A percentile compares a stretch with the other conserved stretches of the same genome.
phyloP scores from a whole-genome alignment of 345 rosid genomes.

The Linum tenue region DNA sequence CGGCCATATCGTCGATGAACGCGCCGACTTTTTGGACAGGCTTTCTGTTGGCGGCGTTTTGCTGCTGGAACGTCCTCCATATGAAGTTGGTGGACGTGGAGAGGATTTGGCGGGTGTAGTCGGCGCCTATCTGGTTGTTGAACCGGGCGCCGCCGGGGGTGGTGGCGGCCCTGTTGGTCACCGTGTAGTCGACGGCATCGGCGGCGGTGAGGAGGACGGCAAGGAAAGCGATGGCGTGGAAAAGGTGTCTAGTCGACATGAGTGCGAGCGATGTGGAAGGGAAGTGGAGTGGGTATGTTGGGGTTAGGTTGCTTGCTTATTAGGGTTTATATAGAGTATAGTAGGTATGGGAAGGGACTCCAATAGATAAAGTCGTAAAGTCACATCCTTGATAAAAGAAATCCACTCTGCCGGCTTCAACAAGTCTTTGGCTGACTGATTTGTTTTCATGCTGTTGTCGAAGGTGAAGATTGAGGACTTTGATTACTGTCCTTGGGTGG shows the following conservation, averaged over 20 bases:
- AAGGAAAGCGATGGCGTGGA: neutral
- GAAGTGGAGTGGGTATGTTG: too few species aligned
- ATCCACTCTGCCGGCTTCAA: too few species aligned
- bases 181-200: slow-evolving; percentile 31
- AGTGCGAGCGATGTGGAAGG: too few species aligned
- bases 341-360: too few species aligned
- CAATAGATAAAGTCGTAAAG: too few species aligned
- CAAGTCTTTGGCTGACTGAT: too few species aligned
- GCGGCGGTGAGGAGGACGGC: neutral
- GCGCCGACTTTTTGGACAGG: slow-evolving; percentile 14
- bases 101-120: slow-evolving; percentile 20
- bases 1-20: slow-evolving; percentile 24
- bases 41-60: slow-evolving; percentile 18
- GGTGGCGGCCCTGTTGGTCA: slow-evolving; percentile 25
- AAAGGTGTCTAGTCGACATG: neutral
- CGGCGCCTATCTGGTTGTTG: slow-evolving; percentile 24
- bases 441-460: too few species aligned
- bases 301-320: too few species aligned
- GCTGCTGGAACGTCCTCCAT: slow-evolving; percentile 32
- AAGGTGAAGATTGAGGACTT: too few species aligned
- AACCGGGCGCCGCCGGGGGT: slow-evolving; percentile 28
- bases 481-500: too few species aligned
- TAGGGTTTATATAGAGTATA: too few species aligned
- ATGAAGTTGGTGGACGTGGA: slow-evolving; percentile 30
- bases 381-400: too few species aligned